Base-by-base conservation (phyloP, 139 green algal species). In the Ostreobium quekettii region DNA sequence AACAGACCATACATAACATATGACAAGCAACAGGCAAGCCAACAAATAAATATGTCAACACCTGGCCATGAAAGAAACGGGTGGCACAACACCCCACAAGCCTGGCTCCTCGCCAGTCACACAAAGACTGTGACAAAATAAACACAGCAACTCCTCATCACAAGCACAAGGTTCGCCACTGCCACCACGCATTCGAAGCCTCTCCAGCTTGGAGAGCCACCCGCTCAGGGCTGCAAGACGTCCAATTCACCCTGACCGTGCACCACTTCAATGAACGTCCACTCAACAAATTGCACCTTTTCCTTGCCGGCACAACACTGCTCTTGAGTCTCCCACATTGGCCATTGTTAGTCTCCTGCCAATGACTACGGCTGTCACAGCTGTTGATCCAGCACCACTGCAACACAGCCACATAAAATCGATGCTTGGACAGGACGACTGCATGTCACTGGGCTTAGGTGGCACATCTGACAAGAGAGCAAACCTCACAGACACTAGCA, bases 281-380 rank as follows among this genome's bases (percentile, higher is more conserved):
- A n/a, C n/a, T n/a, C n/a, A n/a, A n/a, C n/a, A n/a, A n/a, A n/a
- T n/a, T n/a, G n/a, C 56, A 90, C 84, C 87, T 86, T 90, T 76
- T 24, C 90, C 90, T 1, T 70, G 67, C 19, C 83, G 68, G 47
- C 78, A 85, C 37, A 98, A 76, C 19, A 98, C 89, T 24, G 87
- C 88, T 1, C 92, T 72, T 0, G 83, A 94, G 78, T 98, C 93
- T 1, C 93, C 93, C 8, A 95, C 87, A 59, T 98, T 94, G 22
- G 89, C 93, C 15, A 96, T 76, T 22, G 91, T 62, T 48, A 97
- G 76, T 3, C 75, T 73, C n/a, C 87, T 68, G 3, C 79, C 82
- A 26, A 90, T 35, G 38, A 95, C 56, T 26, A 96, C 76, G 0
- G 84, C 86, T 7, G 86, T 91, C 4, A 93, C 88, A 11, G 82